Evolutionary conservation across 106 monocot species (phyloP).

Genomic region (Narthecium ossifragum): DNA sequence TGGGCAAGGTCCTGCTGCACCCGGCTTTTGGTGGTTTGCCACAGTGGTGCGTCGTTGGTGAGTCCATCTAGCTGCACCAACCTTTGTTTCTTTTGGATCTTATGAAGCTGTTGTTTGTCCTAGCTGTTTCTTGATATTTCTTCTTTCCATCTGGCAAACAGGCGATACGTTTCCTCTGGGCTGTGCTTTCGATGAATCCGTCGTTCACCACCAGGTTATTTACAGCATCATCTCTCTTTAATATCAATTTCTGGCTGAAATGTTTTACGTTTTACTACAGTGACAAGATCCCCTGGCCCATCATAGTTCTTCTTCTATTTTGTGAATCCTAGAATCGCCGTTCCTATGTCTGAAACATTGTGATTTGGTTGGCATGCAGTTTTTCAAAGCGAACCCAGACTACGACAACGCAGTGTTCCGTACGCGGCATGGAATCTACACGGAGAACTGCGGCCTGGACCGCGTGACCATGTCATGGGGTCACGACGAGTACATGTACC

Average conservation of each 20-base stretch:
- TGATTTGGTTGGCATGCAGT: too few species aligned
- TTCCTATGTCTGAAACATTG: too few species aligned
- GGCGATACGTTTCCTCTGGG: slow-evolving; percentile 42
- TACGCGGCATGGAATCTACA: slow-evolving; percentile 28
- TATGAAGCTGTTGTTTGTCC: background rate
- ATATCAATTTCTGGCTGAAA: too few species aligned
- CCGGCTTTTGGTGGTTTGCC: slow-evolving; percentile 28
- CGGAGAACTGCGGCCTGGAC: slow-evolving; percentile 32
- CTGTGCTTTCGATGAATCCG: slow-evolving; percentile 27
- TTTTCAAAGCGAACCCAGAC: slow-evolving; percentile 31
- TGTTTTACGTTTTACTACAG: too few species aligned
- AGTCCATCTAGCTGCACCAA: too few species aligned
- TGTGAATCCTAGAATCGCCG: too few species aligned
- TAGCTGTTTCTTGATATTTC: background rate
- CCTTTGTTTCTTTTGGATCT: background rate
- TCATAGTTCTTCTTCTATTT: too few species aligned
- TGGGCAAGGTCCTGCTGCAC: slow-evolving; percentile 39
- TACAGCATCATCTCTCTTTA: background rate
- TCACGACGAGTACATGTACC: slow-evolving; percentile 53
- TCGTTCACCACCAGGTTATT: slow-evolving; percentile 30
- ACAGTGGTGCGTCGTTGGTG: slow-evolving; percentile 37
- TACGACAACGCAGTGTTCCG: slow-evolving; percentile 14
- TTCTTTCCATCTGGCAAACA: background rate
- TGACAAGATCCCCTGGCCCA: too few species aligned
- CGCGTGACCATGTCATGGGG: slow-evolving; percentile 49